Conservation (phyloP, 805 yeast genomes). For the Pichia nakasei region DNA sequence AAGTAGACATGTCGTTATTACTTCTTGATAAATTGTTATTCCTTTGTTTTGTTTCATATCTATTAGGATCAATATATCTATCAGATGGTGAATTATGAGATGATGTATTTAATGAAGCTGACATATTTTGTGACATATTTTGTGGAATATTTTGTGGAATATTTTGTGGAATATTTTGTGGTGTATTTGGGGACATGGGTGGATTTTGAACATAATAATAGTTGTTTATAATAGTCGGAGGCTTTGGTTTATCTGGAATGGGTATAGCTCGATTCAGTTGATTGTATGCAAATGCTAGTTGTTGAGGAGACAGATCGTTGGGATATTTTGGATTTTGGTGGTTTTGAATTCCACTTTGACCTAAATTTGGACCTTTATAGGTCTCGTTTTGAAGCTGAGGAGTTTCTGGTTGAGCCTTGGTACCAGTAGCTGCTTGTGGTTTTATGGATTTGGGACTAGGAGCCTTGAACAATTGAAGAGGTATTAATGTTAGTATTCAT, state of each 20-base stretch:
- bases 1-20: background rate
- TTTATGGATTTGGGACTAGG: conserved; percentile 13
- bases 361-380: no score
- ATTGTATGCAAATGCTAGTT: conserved; percentile 3
- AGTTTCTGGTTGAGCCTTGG: background rate
- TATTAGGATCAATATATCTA: no score
- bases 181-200: conserved; percentile 1
- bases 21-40: no score
- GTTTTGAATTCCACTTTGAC: no score
- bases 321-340: background rate
- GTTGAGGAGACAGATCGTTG: background rate
- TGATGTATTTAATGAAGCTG: no score
- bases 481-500: conserved; percentile 3
- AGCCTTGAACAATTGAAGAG: conserved; percentile 5
- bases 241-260: background rate
- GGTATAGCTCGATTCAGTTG: conserved; percentile 3
- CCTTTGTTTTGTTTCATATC: no score
- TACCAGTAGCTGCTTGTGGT: conserved; percentile 19
- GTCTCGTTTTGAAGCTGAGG: conserved; percentile 5
- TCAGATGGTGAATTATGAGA: no score
- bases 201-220: conserved; percentile 14
- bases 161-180: background rate
- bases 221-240: conserved; percentile 15
- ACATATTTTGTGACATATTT: background rate
- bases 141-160: background rate